Percentiles rank a stretch among this genome's conserved stretches.
Conservation (phyloP, 2,329 filamentous ascomycete species). For the Tolypocladium tundrense region DNA sequence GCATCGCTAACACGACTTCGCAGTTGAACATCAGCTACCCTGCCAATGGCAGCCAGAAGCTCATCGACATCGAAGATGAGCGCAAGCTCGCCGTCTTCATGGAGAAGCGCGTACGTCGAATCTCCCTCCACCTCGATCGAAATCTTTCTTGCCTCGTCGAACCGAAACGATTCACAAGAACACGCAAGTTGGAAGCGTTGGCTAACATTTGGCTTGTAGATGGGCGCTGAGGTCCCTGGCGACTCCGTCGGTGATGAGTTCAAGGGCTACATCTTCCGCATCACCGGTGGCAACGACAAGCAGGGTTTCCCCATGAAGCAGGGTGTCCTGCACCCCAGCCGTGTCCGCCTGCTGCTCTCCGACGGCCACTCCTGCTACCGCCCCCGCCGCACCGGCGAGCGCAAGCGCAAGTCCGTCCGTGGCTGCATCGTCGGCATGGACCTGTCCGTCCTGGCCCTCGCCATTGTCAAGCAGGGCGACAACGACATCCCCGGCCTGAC, state of each 20-base stretch:
- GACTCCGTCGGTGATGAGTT: slow-evolving; percentile 98
- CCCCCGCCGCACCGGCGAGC: slow-evolving; percentile 92
- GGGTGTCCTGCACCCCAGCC: slow-evolving; percentile 97
- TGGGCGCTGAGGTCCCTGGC: slow-evolving; percentile 85
- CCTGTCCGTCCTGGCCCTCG: slow-evolving; percentile 86
- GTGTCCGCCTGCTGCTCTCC: slow-evolving; percentile 92
- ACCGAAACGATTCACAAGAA: background rate
- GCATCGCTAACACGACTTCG: slow-evolving; percentile 21
- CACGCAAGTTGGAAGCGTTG: background rate
- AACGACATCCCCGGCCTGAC: slow-evolving; percentile 89
- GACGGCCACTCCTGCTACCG: slow-evolving; percentile 99
- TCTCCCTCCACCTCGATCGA: background rate
- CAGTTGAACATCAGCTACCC: slow-evolving; percentile 70
- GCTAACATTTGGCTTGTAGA: slow-evolving; percentile 37
- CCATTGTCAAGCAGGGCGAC: slow-evolving; percentile 97
- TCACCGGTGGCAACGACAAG: slow-evolving; percentile 99
- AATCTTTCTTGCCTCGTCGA: slow-evolving; percentile 7
- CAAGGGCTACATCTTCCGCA: slow-evolving; percentile 99
- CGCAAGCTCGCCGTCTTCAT: slow-evolving; percentile 98
- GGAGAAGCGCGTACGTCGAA: slow-evolving; percentile 76
- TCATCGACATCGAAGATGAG: slow-evolving; percentile 98
- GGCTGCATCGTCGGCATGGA: slow-evolving; percentile 98
- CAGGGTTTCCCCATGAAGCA: slow-evolving; percentile 99
- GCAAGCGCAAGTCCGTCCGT: slow-evolving; percentile 98
- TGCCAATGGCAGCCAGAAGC: slow-evolving; percentile 99